Conservation (phyloP, 305 asterid species). For the Fraxinus greggii region DNA sequence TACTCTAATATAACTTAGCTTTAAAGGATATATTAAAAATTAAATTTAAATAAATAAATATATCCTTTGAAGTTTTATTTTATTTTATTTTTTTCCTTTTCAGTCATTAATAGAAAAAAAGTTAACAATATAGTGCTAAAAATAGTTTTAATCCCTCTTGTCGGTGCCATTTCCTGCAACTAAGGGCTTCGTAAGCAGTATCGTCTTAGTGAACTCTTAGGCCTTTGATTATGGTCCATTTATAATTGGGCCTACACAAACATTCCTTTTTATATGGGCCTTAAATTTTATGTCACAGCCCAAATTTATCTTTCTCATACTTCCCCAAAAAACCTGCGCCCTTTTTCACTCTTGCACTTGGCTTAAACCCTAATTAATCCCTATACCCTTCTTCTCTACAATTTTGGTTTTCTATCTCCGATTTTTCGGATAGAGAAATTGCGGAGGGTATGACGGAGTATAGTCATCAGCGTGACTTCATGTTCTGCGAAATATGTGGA, state of each 20-base stretch:
- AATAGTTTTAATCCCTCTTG: background rate
- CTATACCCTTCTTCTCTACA: conserved; percentile 10
- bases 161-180: background rate
- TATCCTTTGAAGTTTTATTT: background rate
- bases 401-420: background rate
- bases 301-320: background rate
- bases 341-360: background rate
- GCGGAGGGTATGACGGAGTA: conserved; percentile 35
- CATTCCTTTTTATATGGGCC: background rate
- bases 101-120: too few relatives aligned
- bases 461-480: conserved; percentile 71
- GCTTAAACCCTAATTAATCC: conserved; percentile 30
- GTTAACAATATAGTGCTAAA: background rate
- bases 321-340: background rate
- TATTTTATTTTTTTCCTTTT: too few relatives aligned
- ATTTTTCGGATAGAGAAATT: background rate
- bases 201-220: background rate
- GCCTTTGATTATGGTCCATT: background rate
- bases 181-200: background rate
- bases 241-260: background rate
- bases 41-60: too few relatives aligned
- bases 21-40: too few relatives aligned
- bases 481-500: conserved; percentile 84
- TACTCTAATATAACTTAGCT: too few relatives aligned
- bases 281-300: background rate